Evolutionary conservation across 768 basidiomycete genomes (phyloP), one percentile per base, ranked within the genome.

Genomic region (Mycena vitilis): DNA sequence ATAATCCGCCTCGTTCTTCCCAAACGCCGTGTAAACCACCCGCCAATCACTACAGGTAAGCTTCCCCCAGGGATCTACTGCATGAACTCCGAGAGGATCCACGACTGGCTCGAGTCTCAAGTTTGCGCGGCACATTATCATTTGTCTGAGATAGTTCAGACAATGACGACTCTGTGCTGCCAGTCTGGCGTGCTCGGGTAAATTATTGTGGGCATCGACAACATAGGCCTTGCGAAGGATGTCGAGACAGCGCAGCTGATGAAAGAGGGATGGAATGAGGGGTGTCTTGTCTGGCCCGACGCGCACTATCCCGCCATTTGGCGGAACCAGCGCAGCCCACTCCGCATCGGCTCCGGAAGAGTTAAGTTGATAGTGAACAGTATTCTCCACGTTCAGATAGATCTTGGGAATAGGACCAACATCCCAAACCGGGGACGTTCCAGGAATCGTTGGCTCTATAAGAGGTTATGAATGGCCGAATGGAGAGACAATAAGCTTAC

Each of bases 161-260:
- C 82, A 82, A 42, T 82, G 82, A 15, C 76, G 72, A 22, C 77
- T 76, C 44, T 81, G 79, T 52, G 51, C n/a, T 2, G n/a, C 49
- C 36, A 34, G 40, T 36, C 11, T 44, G 22, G 25, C 34, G 25
- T 58, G 38, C 30, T 67, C 18, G 30, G 42, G 18, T 2, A 37
- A 2, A n/a, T 34, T 20, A 16, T 37, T 54, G 18, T 51, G 36
- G 12, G 51, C 53, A 10, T 57, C 66, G 9, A 37, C 42, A n/a
- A 60, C 54, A 38, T 56, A 76, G 71, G 38, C 74, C 73, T 4
- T 71, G 10, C 81, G 81, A 11, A 82, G 78, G 54, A 79, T 70
- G 51, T 81, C 78, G 20, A 81, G 70, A 49, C 80, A 82, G 52
- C 79, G 78, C 30, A 79, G 75, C 57, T 82, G 81, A 69, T 82